Conservation (phyloP, 176 grass and related monocot species). For the Zea mays region DNA sequence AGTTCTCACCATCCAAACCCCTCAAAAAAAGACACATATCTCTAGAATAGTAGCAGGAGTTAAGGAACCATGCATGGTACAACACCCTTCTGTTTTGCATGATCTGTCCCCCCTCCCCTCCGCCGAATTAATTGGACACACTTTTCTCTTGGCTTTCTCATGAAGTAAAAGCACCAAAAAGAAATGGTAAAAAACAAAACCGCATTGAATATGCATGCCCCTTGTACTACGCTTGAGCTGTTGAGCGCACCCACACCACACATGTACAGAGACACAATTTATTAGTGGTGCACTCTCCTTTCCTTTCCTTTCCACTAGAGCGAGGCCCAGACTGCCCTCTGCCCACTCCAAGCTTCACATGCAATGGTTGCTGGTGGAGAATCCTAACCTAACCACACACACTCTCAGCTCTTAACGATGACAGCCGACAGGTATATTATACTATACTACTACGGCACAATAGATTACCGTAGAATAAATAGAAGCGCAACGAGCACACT, state of each 20-base stretch:
- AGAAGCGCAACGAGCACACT: no score
- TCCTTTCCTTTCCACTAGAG: no score
- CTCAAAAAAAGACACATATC: no score
- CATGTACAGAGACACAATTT: not conserved
- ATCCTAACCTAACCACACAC: slow-evolving; percentile 28
- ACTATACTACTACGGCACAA: no score
- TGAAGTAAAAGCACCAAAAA: not conserved
- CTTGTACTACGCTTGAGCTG: not conserved
- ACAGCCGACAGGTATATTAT: not conserved
- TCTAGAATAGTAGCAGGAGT: no score
- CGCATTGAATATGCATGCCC: not conserved
- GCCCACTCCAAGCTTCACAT: slow-evolving; percentile 35
- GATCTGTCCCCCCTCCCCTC: not conserved
- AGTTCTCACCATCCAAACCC: no score
- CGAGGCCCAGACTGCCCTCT: not conserved
- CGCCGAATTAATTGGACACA: not conserved
- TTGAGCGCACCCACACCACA: not conserved
- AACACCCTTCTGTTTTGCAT: not conserved
- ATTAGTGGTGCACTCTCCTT: slow-evolving; percentile 25
- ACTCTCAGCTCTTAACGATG: not conserved
- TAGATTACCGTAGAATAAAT: no score
- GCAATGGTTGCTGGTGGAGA: slow-evolving; percentile 20
- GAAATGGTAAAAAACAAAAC: not conserved
- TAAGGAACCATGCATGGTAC: not conserved
- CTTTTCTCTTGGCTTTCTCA: not conserved